Evolutionary conservation across 176 grass and related monocot genomes (phyloP).

Genomic region (Oropetium thomaeum): DNA sequence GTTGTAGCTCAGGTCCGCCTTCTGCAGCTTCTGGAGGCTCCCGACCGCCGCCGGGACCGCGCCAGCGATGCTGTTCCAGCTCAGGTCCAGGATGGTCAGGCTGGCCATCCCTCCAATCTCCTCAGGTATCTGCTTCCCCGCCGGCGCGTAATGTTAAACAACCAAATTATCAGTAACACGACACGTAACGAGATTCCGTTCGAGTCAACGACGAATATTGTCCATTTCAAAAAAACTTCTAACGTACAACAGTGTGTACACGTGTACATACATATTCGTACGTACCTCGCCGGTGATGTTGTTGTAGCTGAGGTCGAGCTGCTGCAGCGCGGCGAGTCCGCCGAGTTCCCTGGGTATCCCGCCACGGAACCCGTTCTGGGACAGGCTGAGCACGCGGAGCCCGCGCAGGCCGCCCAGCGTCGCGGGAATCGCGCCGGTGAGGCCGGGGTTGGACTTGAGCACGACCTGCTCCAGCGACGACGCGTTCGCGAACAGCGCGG

Average conservation of each 20-base stretch:
- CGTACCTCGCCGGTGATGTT: slow-evolving; percentile 53
- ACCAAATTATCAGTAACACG: background rate
- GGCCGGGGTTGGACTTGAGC: slow-evolving; percentile 64
- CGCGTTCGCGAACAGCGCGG: slow-evolving; percentile 52
- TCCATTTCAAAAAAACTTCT: no score
- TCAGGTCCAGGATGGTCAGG: slow-evolving; percentile 78
- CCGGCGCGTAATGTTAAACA: background rate
- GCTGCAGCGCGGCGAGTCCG: slow-evolving; percentile 44
- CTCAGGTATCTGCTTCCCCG: slow-evolving; percentile 14
- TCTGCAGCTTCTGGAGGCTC: slow-evolving; percentile 51
- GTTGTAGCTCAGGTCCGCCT: slow-evolving; percentile 83
- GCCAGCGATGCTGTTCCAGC: slow-evolving; percentile 64
- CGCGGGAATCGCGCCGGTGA: slow-evolving; percentile 45
- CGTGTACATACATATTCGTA: no score
- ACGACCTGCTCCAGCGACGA: slow-evolving; percentile 68
- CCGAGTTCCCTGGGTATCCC: slow-evolving; percentile 55
- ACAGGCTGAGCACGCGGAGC: slow-evolving; percentile 68
- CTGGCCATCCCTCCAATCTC: slow-evolving; percentile 58
- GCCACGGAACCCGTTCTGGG: slow-evolving; percentile 62
- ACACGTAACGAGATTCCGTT: background rate
- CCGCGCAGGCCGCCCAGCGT: slow-evolving; percentile 32
- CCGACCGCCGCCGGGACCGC: slow-evolving; percentile 42
- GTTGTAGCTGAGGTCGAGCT: slow-evolving; percentile 84
- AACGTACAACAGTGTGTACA: no score
- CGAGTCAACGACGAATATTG: no score